Base-by-base conservation (phyloP, 768 basidiomycete species). In the Cystobasidium onofrii region DNA sequence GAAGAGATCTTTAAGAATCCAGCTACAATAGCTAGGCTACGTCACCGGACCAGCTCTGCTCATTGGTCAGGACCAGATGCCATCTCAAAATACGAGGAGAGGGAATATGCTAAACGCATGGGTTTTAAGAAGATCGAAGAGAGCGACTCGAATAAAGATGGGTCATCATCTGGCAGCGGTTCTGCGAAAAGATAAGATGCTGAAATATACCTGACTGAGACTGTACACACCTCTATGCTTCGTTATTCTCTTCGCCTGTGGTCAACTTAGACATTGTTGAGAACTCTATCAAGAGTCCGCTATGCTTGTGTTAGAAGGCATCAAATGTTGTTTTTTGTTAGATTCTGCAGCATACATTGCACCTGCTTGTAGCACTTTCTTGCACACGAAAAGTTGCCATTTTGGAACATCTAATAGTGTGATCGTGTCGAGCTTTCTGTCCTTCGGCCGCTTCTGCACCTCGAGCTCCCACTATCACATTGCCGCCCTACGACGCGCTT, bases 31-130 rank as follows among this genome's bases (percentile, higher is more conserved):
- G 90, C 86, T 89, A 63, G 96, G 96, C 84, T 71, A 15, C 85
- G 94, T 73, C 89, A 90, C 7, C 85, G 95, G 60, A 91, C 91
- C 10, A 94, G 92, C 78, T 94, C 91, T 13, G 95, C 95, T 39
- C 96, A 96, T 80, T 98, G 95, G 95, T 86, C 87, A 6, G 92
- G 91, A n/a, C 82, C 88, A n/a, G 95, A 97, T 82, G 85, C 87
- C 29, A 82, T 98, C 77, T 94, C 91, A 18, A 81, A 84, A 27
- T 87, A 89, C 76, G 95, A 97, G 81, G 88, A 94, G 82, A 83
- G 84, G 73, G 90, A 92, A 76, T 98, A 97, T 80, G 92, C 89
- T 3, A 85, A 85, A 78, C 85, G 90, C 73, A 98, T 98, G 95
- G 93, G 94, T 7, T 97, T 71, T 34, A 41, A 41, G 34, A 4